Evolutionary conservation across 31 red algal genomes (phyloP), one percentile per base, ranked within the genome.

Genomic region (Bonnemaisonia californica): DNA sequence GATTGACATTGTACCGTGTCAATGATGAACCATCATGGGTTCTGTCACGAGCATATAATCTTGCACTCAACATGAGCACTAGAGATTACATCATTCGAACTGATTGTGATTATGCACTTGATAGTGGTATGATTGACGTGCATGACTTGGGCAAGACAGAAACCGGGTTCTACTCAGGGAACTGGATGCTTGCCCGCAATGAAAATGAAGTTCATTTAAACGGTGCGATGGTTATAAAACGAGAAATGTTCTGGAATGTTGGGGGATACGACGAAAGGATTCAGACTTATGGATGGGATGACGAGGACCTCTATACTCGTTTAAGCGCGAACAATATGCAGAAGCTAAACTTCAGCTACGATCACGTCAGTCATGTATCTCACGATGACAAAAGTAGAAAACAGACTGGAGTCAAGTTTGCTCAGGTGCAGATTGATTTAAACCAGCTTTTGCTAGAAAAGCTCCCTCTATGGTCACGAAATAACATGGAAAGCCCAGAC

Each of bases 261-360:
- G 82, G 83, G 16, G 92, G 92, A 36, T 95, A 95, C 51, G 92
- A 95, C 62, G 92, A 95, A 51, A 57, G 92, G 70, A 95, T 95
- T 60, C 92, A 95, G 75, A 90, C 86, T n/a, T 95, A 95, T 69
- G 92, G 92, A 30, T 86, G 92, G 92, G 92, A 95, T 71, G 92
- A 95, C 56, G 85, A 82, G 54, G 92, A 95, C 67, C 51, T 95
- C 48, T 89, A 89, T 34, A 73, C 74, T 3, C 69, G 92, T 12
- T 65, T 95, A 51, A 42, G 51, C 2, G 82, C 67, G 4, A 67
- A 45, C 42, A 81, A 76, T 55, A 33, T 85, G 24, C 32, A 79
- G 32, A 78, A 82, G 54, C 41, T 81, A 1, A 83, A 87, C 31
- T 41, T 89, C 41, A 89, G 80, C 35, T 84, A 84, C 54, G 85